phyloP scores from a whole-genome alignment of 306 rosid genomes.

The Cucumis hystrix region DNA sequence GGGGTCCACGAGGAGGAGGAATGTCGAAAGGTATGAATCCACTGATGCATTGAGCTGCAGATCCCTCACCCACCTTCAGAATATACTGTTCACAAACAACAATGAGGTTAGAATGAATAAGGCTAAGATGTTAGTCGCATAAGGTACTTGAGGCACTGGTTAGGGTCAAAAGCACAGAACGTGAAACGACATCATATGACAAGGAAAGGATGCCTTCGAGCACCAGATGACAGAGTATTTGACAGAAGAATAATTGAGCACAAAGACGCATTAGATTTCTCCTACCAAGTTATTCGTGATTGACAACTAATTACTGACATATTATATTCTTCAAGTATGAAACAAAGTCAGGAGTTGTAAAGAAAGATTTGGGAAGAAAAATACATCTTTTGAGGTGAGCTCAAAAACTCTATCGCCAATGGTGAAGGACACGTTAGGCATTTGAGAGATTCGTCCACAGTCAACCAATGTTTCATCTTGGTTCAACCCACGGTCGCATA shows the following conservation, averaged over 20 bases:
- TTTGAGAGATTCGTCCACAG: constrained; percentile 40
- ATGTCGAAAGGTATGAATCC: constrained; percentile 67
- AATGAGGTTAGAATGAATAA: neutral
- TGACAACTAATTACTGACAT: neutral
- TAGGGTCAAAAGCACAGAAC: neutral
- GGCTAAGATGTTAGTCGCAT: neutral
- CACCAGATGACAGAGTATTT: no score
- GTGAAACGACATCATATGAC: neutral
- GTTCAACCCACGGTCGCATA: constrained; percentile 66
- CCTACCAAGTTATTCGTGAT: neutral
- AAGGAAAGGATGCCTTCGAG: neutral
- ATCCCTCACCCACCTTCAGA: constrained; percentile 62
- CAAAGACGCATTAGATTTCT: neutral
- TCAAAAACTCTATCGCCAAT: constrained; percentile 57
- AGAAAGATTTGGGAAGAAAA: constrained; percentile 8
- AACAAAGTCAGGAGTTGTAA: neutral
- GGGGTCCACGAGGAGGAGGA: constrained; percentile 94
- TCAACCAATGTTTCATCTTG: constrained; percentile 65
- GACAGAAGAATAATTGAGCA: neutral
- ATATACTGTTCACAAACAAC: constrained; percentile 45
- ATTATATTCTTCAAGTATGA: neutral
- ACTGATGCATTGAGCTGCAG: constrained; percentile 73
- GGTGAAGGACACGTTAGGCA: constrained; percentile 77
- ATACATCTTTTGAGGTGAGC: constrained; percentile 60
- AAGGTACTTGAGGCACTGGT: neutral